Evolutionary conservation across 2,329 filamentous ascomycete genomes (phyloP).

Genomic region (Colletotrichum plurivorum): DNA sequence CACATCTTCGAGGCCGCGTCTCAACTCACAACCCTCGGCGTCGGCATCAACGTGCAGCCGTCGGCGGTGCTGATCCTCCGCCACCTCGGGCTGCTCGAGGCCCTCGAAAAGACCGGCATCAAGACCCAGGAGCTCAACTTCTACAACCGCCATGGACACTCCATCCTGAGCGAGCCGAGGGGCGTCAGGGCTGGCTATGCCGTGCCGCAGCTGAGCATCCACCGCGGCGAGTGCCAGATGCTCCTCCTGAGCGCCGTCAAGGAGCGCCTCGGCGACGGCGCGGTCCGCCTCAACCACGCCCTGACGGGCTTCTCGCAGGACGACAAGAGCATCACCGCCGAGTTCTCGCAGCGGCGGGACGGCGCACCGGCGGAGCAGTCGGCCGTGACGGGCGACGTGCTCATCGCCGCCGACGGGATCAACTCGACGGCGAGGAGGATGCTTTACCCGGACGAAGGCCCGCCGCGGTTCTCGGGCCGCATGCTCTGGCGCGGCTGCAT

Average conservation of each 20-base stretch:
- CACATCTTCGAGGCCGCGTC: conserved; percentile 29
- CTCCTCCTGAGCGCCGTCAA: conserved; percentile 31
- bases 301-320: conserved; percentile 24
- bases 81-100: conserved; percentile 26
- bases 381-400: conserved; percentile 12
- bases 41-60: conserved; percentile 29
- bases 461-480: conserved; percentile 28
- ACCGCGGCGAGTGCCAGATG: conserved; percentile 31
- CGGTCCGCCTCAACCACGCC: conserved; percentile 25
- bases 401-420: conserved; percentile 36
- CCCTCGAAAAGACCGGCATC: conserved; percentile 27
- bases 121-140: conserved; percentile 33
- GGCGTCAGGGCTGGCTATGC: conserved; percentile 8
- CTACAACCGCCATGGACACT: conserved; percentile 30
- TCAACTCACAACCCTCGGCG: conserved; percentile 31
- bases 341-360: conserved; percentile 20
- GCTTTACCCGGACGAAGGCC: conserved; percentile 24
- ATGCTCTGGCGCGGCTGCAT: conserved; percentile 34
- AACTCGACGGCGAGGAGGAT: conserved; percentile 27
- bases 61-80: conserved; percentile 29
- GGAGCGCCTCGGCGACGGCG: not conserved
- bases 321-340: conserved; percentile 1
- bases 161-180: conserved; percentile 24
- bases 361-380: conserved; percentile 16
- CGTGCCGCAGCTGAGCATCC: conserved; percentile 23